Base-by-base conservation (phyloP, 1,284 basidiomycete genomes). In the Ganoderma resinaceum region DNA sequence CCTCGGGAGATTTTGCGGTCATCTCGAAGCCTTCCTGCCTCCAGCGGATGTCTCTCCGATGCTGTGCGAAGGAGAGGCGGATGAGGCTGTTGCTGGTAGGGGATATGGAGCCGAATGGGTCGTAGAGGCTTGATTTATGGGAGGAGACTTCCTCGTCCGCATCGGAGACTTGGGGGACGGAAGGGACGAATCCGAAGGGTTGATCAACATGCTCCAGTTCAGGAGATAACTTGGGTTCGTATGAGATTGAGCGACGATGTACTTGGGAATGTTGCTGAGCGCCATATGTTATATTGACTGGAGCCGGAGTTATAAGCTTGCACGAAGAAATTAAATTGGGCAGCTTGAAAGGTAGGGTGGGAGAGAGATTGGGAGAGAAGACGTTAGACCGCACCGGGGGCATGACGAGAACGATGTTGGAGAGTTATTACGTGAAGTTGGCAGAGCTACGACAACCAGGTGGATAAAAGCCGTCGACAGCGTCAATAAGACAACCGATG, bases 21-120 rank as follows among this genome's bases (percentile, higher is more conserved):
- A 72, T 74, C 63, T 76, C 73, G 63, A 76, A 73, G 31, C 72
- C 75, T 38, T 76, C 75, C 18, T 43, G 46, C 9, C 75, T 71
- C 60, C 72, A 66, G 23, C 73, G 73, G 14, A 76, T 76, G 33
- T 72, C 72, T 42, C 63, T 68, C 6, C 72, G 69, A 12, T 42
- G 33, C 38, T 69, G 73, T 0, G 73, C 74, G 14, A 66, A 71
- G 6, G 69, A 52, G 20, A 76, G 70, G 20, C 70, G 66, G 12
- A 74, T 33, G 31, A 76, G 67, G 2, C 66, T 60, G 20, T 63
- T 53, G 12, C 60, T 57, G 55, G 67, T 67, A 1, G 33, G 64
- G 31, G 9, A 31, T 2, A 23, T 7, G 20, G 31, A 31, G 29
- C 31, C 40, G 9, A 20, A 12, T n/a, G 11, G 31, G 53, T n/a